Evolutionary conservation across 116 monocot species (phyloP), one percentile per base, ranked within the genome.

Genomic region (Phalaenopsis hybrid): DNA sequence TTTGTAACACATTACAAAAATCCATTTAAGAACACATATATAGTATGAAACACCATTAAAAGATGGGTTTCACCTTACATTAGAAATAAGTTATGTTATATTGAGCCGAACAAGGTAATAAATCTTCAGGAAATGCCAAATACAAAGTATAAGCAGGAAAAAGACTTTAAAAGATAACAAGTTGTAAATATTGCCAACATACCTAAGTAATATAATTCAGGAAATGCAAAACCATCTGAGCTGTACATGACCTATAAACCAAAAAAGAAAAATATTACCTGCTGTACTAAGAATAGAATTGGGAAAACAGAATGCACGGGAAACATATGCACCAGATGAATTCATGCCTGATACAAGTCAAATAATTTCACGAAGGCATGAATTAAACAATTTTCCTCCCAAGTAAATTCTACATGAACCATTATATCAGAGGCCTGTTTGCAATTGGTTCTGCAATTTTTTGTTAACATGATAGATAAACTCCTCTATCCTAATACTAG

Each of bases 181-280:
- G 46, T 8, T 15, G 4, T 21, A 21, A 8, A 46, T 8, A 75
- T 20, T 75, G 20, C 45, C 46, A 50, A 82, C 89, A 74, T 92
- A 99, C 99, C 99, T 79, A 99, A 84, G 79, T 93, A 99, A 74
- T 84, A 95, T 15, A 94, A 88, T 87, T 99, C 99, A 79, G 99
- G 99, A 83, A 99, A 99, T 83, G 95, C 99, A 88, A 95, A 99
- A 44, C 95, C 99, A 91, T 99, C 99, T 69, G 99, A 86, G 81
- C 99, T 99, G 88, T 92, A 99, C 99, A 99, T 99, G 48, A 99
- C 91, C 99, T 99, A 79, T 52, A 83, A 79, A 44, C 4, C 12
- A 79, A 72, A 85, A 48, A 34, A 13, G 69, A 80, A 46, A 46
- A 80, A 8, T 63, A 58, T 75, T 45, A 81, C 8, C 31, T 81